Conservation (phyloP, 345 rosid species). For the Rhodomyrtus tomentosa region DNA sequence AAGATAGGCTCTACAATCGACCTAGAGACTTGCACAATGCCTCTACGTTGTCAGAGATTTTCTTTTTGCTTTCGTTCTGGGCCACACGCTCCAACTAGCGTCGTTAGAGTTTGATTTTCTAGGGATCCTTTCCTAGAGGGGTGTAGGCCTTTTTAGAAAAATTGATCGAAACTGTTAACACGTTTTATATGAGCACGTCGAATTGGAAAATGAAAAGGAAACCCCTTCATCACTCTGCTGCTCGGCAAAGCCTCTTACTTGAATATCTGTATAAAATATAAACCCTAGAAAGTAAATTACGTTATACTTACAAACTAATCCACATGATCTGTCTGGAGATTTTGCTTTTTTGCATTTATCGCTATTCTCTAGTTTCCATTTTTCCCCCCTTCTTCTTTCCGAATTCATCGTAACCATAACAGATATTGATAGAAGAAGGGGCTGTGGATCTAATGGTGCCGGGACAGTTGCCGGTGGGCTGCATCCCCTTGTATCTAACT, state of each 20-base stretch:
- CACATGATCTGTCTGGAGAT: not conserved
- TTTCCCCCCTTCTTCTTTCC: not conserved
- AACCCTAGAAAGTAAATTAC: not conserved
- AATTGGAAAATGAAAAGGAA: not conserved
- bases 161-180: no score
- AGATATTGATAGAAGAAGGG: conserved; percentile 62
- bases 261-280: not conserved
- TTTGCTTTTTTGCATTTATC: not conserved
- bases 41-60: not conserved
- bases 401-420: not conserved
- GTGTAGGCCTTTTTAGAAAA: no score
- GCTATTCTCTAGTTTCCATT: not conserved
- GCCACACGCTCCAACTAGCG: not conserved
- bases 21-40: not conserved
- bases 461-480: conserved; percentile 60
- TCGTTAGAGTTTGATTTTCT: no score
- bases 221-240: no score
- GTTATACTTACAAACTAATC: not conserved
- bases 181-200: no score
- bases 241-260: no score
- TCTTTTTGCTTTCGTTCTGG: not conserved
- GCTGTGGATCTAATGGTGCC: conserved; percentile 53
- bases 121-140: no score
- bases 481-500: conserved; percentile 46
- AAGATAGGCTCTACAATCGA: no score